Percentiles rank a stretch among this genome's conserved stretches.
These are phyloP conservation scores for Styphnolobium japonicum DNA, from an alignment of 306 rosid genomes.

Conservation along the genomic window DNA sequence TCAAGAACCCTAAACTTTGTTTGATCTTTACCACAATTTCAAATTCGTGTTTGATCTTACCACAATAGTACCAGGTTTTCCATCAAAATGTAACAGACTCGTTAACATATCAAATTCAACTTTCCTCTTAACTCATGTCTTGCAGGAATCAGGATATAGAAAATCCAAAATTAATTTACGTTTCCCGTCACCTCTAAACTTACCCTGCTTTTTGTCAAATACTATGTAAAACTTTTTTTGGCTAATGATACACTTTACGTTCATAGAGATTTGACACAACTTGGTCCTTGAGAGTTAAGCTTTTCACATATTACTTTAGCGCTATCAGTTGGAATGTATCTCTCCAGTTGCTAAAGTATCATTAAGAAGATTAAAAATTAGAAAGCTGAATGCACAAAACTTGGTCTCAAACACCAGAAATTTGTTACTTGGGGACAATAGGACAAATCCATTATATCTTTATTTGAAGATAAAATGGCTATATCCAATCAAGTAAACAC, in stretches of 20 bases:
- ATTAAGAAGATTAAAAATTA: not conserved
- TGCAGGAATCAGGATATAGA: not conserved
- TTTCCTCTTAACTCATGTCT: not conserved
- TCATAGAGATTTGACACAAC: not conserved
- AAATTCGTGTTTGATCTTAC: not conserved
- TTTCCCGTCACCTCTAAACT: not conserved
- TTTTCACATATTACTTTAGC: not conserved
- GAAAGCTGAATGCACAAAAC: no score
- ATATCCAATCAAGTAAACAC: not conserved
- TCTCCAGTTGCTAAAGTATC: no score
- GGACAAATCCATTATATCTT: not conserved
- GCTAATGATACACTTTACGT: not conserved
- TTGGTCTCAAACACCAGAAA: not conserved
- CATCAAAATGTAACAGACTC: not conserved
- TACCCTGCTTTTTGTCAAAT: not conserved
- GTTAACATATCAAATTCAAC: not conserved
- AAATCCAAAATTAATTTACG: not conserved
- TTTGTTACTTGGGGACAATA: not conserved
- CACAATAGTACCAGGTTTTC: not conserved
- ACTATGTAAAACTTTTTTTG: not conserved
- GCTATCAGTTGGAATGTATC: not conserved
- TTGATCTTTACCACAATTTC: not conserved
- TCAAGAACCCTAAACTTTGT: not conserved
- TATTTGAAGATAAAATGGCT: not conserved
- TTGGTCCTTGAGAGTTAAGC: not conserved